Conservation (phyloP, 2,329 filamentous ascomycete species). For the Fusarium nanum region DNA sequence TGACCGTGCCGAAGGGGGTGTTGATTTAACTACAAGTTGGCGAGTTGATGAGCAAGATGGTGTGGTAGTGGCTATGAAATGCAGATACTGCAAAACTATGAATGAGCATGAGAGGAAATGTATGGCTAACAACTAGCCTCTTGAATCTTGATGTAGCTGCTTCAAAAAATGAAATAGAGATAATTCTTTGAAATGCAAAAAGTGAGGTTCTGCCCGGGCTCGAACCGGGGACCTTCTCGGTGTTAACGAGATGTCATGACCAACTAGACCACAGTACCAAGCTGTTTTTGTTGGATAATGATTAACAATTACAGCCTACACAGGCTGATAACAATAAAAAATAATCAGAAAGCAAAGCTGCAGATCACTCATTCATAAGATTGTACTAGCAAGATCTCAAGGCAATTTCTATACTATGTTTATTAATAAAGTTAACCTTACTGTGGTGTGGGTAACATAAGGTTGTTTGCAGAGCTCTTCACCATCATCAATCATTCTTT, state of each 20-base stretch:
- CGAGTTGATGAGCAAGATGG: neutral
- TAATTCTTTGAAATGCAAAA: neutral
- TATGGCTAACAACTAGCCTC: neutral
- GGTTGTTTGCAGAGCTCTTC: no score
- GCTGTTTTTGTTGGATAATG: no score
- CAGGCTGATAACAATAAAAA: no score
- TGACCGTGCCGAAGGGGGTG: neutral
- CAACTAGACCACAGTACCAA: neutral
- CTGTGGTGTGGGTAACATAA: no score
- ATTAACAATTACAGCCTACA: no score
- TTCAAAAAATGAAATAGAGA: rapidly evolving
- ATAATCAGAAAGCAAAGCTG: no score
- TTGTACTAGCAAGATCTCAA: no score
- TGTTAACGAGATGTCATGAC: neutral
- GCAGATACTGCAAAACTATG: neutral
- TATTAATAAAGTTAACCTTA: no score
- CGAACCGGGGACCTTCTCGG: neutral
- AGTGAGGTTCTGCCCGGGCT: neutral
- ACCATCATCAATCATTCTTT: rapidly evolving
- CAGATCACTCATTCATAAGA: no score
- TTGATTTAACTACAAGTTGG: neutral
- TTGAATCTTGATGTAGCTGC: neutral
- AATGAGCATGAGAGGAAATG: neutral
- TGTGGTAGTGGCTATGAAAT: neutral
- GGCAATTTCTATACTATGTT: no score